Evolutionary conservation across 768 basidiomycete genomes (phyloP), one percentile per base, ranked within the genome.

Genomic region (Pleurotus cornucopiae): DNA sequence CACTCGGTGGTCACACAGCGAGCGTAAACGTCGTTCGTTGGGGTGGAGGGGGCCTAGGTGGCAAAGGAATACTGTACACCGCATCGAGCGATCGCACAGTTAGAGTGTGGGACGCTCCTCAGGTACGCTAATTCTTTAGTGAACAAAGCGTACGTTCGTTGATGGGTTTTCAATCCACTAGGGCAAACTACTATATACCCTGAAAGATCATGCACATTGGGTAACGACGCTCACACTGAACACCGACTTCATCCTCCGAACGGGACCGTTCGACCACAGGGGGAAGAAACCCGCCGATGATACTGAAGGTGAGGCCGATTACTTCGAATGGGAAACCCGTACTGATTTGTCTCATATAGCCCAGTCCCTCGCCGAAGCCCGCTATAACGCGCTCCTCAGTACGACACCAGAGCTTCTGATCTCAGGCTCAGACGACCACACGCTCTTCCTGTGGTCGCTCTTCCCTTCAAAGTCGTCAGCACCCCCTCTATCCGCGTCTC

Each of bases 191-290:
- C 74, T 98, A 38, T 81, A 95, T 63, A 86, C 87, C 0, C 74
- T 98, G 23, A 94, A 91, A 69, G 94, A 98, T 59, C 96, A 99
- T 63, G 97, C 94, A 0, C 97, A 99, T 65, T 98, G 95, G 96
- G 97, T 99, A 6, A 99, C 95, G 16, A 98, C 95, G 0, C 83
- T 99, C 44, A 86, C 97, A 3, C 78, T 98, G 54, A 96, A 94
- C 69, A 95, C 95, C 7, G 96, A 99, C 67, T 97, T 95, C 64
- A 84, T 96, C 23, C 79, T 97, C 3, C 86, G 95, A 20, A 98
- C 96, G 0, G 96, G 96, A 0, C 94, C 96, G 0, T 98, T 90
- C 63, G 94, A 98, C 67, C 91, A 97, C 62, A 89, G 80, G 1
- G 83, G 81, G 44, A 94, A 90, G 70, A 80, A 78, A 54, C 89